Evolutionary conservation across 495 filamentous ascomycete species (phyloP), one percentile per base, ranked within the genome.

Genomic region (Penicillium antarcticum): DNA sequence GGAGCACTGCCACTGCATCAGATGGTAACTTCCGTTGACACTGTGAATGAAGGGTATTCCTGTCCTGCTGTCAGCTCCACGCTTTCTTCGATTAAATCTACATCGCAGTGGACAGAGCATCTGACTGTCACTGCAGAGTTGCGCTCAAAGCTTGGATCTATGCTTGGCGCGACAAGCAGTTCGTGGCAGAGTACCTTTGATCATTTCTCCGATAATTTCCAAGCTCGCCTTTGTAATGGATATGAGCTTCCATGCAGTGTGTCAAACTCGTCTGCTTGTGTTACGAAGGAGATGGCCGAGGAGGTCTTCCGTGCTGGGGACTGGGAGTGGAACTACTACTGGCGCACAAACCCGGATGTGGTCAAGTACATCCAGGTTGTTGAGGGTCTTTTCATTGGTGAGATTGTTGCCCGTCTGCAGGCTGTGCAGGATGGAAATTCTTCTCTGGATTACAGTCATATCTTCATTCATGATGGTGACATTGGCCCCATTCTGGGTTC

Each of bases 261-360:
- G 1, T 45, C 60, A 0, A 62, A 74, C 37, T 53, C 56, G 0
- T 63, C 61, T 0, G 46, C 55, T 14, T 75, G 72, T 43, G 72
- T 67, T 14, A 73, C 60, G 0, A 44, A 23, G 24, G 44, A 60
- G 4, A 68, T 71, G 55, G 69, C 66, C 0, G 44, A 73, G 2
- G 65, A 70, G 49, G 69, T 68, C 18, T 75, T 75, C 56, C 70
- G 72, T 34, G 72, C 69, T 13, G 72, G 72, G 11, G 72, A 75
- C 39, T 75, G 72, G 72, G 65, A 70, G 43, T 75, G 71, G 68
- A 74, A 75, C 39, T 75, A 73, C 57, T 75, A 68, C 55, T 75
- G 69, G 69, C 66, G 72, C 11, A 45, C 57, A 12, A 74, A 69
- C 37, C 55, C 57, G 8, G 57, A 74, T 42, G 71, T 61, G 12